Evolutionary conservation across 345 rosid genomes (phyloP).

Genomic region (Citrus inodora): DNA sequence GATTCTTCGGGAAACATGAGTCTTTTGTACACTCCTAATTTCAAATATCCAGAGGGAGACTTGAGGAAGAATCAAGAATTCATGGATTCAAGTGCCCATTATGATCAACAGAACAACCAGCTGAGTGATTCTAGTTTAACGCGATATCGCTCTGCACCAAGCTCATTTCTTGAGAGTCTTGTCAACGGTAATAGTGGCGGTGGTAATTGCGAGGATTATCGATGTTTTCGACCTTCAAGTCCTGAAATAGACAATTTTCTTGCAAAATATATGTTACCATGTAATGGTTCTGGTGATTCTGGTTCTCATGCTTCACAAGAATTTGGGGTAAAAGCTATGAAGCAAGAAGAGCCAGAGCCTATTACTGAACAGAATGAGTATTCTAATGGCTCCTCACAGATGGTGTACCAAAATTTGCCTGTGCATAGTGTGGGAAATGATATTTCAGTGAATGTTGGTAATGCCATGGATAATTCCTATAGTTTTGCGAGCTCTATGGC

Average conservation of each 20-base stretch:
- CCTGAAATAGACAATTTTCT: slow-evolving; percentile 46
- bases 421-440: slow-evolving; percentile 10
- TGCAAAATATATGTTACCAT: slow-evolving; percentile 23
- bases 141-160: slow-evolving; percentile 45
- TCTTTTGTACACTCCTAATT: slow-evolving; percentile 31
- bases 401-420: slow-evolving; percentile 24
- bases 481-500: slow-evolving; percentile 18
- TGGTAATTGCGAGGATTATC: slow-evolving; percentile 26
- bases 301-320: slow-evolving; percentile 29
- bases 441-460: slow-evolving; percentile 11
- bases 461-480: slow-evolving; percentile 14
- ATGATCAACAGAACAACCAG: slow-evolving; percentile 17
- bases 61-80: slow-evolving; percentile 34
- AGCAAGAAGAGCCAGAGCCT: slow-evolving; percentile 35
- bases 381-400: slow-evolving; percentile 22
- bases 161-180: slow-evolving; percentile 37
- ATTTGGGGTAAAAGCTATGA: slow-evolving; percentile 32
- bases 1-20: slow-evolving; percentile 31
- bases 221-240: slow-evolving; percentile 31
- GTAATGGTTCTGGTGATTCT: slow-evolving; percentile 31
- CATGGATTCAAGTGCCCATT: slow-evolving; percentile 31
- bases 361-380: slow-evolving; percentile 11
- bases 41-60: slow-evolving; percentile 35
- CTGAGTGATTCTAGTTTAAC: slow-evolving; percentile 28
- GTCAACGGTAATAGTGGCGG: slow-evolving; percentile 14